Evolutionary conservation across 495 filamentous ascomycete species (phyloP), one percentile per base, ranked within the genome.

Genomic region (Melanomma pulvis-pyrius): DNA sequence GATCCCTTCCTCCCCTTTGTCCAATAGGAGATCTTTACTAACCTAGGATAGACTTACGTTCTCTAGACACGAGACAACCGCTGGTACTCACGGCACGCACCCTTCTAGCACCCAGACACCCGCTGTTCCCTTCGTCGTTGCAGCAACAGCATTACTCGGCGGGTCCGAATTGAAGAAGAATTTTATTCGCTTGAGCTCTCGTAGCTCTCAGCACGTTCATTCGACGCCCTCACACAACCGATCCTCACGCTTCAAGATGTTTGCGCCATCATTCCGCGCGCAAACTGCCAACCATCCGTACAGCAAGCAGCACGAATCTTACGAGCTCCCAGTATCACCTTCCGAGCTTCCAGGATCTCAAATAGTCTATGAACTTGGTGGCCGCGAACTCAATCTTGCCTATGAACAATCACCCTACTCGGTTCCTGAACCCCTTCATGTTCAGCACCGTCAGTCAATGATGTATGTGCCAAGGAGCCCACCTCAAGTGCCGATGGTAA

Each of bases 41-140:
- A 63, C 36, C 6, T 55, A 6, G 3, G 1, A 26, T 54, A 63
- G 61, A 41, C 46, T 64, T 25, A 64, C 39, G n/a, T 44, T 34
- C 25, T 57, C 26, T 58, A 50, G 61, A 25, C 3, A 25, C 49
- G 28, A 55, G 21, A 51, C 44, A 34, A 25, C n/a, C n/a, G 24
- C 22, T 26, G 22, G 36, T 19, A 19, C 25, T 13, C 1, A 59
- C 46, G 28, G 30, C 30, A 30, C 47, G 4, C 30, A 15, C 21
- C 59, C 9, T 44, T 15, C 17, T 15, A 44, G 32, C 13, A 13
- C 39, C 3, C 36, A 25, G 21, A 36, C 29, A 36, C 56, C 41
- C 5, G 9, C 21, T n/a, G 17, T 4, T 19, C 29, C 21, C 17
- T 28, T n/a, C 41, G 25, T 26, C 56, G 34, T 28, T 30, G 22